A percentile compares a stretch with the other conserved stretches of the same genome.
Evolutionary conservation across 2,329 filamentous ascomycete genomes (phyloP).

Genomic region (Helminthosporium solani): DNA sequence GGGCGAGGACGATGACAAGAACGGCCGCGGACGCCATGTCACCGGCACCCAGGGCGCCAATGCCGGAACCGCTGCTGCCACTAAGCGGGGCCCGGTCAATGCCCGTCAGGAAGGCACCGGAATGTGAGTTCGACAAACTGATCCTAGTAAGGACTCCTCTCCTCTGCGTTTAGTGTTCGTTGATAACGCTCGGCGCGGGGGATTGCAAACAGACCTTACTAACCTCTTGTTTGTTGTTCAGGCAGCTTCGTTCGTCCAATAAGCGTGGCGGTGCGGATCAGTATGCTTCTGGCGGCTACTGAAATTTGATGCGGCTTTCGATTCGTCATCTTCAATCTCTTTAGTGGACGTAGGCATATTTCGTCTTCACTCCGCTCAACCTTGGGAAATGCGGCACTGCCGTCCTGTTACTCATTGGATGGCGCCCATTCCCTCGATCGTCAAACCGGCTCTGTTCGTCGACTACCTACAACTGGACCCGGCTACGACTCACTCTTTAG

Average conservation of each 20-base stretch:
- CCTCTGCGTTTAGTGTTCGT: conserved; percentile 80
- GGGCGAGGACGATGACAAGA: conserved; percentile 75
- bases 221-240: conserved; percentile 46
- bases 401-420: conserved; percentile 43
- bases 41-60: conserved; percentile 66
- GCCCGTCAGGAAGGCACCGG: conserved; percentile 83
- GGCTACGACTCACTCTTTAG: conserved; percentile 25
- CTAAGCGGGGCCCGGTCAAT: conserved; percentile 71
- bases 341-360: conserved; percentile 34
- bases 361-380: conserved; percentile 36
- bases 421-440: conserved; percentile 41
- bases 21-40: conserved; percentile 56
- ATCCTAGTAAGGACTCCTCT: conserved; percentile 87
- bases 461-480: conserved; percentile 35
- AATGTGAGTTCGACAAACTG: conserved; percentile 87
- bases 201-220: conserved; percentile 53
- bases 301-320: conserved; percentile 45
- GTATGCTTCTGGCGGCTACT: conserved; percentile 51
- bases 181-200: conserved; percentile 71
- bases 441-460: conserved; percentile 40
- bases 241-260: conserved; percentile 55
- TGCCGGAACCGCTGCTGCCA: conserved; percentile 59
- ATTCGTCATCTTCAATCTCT: conserved; percentile 45
- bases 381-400: conserved; percentile 49
- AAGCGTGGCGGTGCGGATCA: conserved; percentile 52